Base-by-base conservation (phyloP, 371 early-diverging fungal species). In the Mucor racemosus region DNA sequence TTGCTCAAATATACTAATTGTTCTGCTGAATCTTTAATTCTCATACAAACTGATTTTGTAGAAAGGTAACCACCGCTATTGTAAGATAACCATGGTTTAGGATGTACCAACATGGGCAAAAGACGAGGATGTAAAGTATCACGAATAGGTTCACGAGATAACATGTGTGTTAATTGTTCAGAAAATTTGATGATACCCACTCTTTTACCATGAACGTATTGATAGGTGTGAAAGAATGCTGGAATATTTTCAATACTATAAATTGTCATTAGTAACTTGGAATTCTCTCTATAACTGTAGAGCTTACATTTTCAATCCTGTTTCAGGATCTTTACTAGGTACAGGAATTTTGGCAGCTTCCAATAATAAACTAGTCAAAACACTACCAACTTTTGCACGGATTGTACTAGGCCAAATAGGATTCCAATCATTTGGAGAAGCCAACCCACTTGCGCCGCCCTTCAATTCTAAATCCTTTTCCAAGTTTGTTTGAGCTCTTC, bases 21-120 rank as follows among this genome's bases (percentile, higher is more conserved):
- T 61, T 96, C 94, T 5, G 84, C 82, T 39, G 85, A 86, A 58
- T 86, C 86, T 58, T 88, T 90, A 65, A 91, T 84, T 64, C 98
- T 90, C 88, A 97, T 92, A 66, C 92, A 89, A 1, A 73, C 68
- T 10, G 84, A 81, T 40, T 88, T 82, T 19, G 88, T 84, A 15
- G 87, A 88, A n/a, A 97, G 76, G 70, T 97, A 98, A 7, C 98
- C 99, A 55, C 99, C 99, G 9, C 88, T 82, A 48, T 91, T 89
- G 69, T 88, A 91, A 0, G 91, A 86, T n/a, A 96, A 65, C 99
- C 99, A 99, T 8, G 98, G 97, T 0, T 89, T 88, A 54, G 99
- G 99, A 38, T 89, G 90, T 3, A 97, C 92, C 48, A 99, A 75
- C 99, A 99, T 99, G 21, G 99, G 99, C 36, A 99, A 80, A 33